Conservation (phyloP, 768 basidiomycete species). For the Tylopilus vinaceipallidus region DNA sequence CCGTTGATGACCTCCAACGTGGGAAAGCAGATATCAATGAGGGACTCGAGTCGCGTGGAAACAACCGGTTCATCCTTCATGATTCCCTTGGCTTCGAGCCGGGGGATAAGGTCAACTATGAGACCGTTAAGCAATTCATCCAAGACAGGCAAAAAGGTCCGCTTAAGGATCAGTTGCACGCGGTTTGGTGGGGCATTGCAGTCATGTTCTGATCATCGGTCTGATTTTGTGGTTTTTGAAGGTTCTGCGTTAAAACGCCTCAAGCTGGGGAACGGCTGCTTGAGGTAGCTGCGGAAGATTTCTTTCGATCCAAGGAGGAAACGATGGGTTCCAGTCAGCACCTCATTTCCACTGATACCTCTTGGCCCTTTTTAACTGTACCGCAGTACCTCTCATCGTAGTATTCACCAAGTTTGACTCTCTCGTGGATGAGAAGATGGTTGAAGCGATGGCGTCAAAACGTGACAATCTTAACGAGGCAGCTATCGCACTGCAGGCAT, state of each 20-base stretch:
- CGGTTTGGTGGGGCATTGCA: neutral
- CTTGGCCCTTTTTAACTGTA: neutral
- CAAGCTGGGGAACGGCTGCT: neutral
- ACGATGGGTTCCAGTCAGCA: neutral
- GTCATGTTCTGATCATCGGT: neutral
- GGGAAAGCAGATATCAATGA: neutral
- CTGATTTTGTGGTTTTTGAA: neutral
- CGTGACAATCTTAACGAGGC: neutral
- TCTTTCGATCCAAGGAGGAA: neutral
- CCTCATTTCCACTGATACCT: neutral
- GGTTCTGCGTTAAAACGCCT: conserved; percentile 1
- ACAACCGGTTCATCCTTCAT: neutral
- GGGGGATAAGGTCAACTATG: neutral
- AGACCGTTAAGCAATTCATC: neutral
- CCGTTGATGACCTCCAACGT: neutral
- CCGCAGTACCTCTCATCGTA: conserved; percentile 1
- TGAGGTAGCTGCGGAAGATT: neutral
- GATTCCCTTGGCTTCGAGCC: neutral
- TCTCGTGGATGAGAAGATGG: neutral
- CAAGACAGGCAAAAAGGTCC: neutral
- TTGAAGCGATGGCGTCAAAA: neutral
- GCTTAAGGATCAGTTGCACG: neutral
- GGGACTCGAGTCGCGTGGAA: neutral
- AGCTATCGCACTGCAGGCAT: neutral
- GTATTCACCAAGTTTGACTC: neutral